Evolutionary conservation across 345 rosid genomes (phyloP), one percentile per base, ranked within the genome.

Genomic region (Populus davidiana): DNA sequence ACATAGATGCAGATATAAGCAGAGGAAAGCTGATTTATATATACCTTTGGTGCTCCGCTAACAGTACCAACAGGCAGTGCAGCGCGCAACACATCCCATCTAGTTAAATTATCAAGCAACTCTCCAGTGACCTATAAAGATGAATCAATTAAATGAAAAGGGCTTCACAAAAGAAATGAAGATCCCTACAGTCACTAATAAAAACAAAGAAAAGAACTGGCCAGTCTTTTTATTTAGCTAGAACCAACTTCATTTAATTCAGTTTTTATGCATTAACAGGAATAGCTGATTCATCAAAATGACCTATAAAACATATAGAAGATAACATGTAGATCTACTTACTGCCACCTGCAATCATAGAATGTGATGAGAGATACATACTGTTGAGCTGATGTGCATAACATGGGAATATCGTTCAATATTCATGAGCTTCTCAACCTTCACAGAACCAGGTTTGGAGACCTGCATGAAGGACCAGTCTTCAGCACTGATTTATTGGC

Each of bases 321-420:
- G 3, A 1, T 14, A 35, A 31, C 17, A 4, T 35, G 2, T 6
- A 36, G 6, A 27, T 71, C 14, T 52, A 5, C 49, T 25, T 70
- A 17, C 14, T 8, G 17, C 2, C 25, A 47, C 50, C 50, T 47
- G 50, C 50, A 47, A 47, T 14, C 50, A 47, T 47, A 47, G 50
- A 47, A 47, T 12, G 50, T 47, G 18, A 54, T 54, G n/a, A 77
- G 67, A 23, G 62, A 43, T 63, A 65, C 87, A 67, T 86, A 95
- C 97, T 68, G 93, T 93, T 41, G 99, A 95, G 84, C 98, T 95
- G 64, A 95, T 91, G 90, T 93, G 97, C 99, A 93, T 95, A 65
- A 95, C 99, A 86, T 95, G 98, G 63, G 97, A 95, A 81, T 93
- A 95, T 23, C 88, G 86, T 80, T 95, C 99, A 20, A 93, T 77